These are phyloP conservation scores for Metarhizium album DNA, from an alignment of 2,329 filamentous ascomycete genomes.

Conservation along the genomic window DNA sequence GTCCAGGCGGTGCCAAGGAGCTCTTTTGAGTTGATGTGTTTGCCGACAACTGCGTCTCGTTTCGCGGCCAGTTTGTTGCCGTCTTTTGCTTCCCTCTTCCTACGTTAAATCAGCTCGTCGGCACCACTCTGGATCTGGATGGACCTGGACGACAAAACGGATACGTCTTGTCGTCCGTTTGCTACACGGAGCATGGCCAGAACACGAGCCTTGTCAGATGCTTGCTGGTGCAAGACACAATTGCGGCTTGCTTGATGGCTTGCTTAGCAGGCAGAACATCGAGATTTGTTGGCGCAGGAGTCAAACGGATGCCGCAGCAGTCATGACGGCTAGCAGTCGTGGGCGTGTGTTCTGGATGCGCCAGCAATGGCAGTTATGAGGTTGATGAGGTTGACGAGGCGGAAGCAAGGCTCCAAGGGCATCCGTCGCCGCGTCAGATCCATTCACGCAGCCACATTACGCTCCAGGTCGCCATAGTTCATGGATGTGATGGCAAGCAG, in stretches of 20 bases:
- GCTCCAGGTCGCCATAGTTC: too few relatives aligned
- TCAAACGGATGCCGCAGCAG: constrained; percentile 16
- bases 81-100: constrained; percentile 10
- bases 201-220: constrained; percentile 17
- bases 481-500: too few relatives aligned
- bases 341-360: background rate
- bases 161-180: constrained; percentile 17
- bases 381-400: background rate
- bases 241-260: constrained; percentile 15
- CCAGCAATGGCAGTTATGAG: background rate
- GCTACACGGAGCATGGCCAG: constrained; percentile 19
- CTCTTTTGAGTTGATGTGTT: background rate
- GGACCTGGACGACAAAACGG: too few relatives aligned
- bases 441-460: too few relatives aligned
- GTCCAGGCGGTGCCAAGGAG: background rate
- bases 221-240: background rate
- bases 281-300: constrained; percentile 18
- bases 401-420: too few relatives aligned
- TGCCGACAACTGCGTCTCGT: background rate
- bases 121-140: constrained; percentile 1
- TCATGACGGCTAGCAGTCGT: too few relatives aligned
- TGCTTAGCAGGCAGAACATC: constrained; percentile 18
- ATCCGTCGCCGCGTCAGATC: too few relatives aligned
- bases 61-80: background rate
- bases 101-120: constrained; percentile 13